phyloP scores from a whole-genome alignment of 495 filamentous ascomycete species.

The Glutinoglossum americanum region DNA sequence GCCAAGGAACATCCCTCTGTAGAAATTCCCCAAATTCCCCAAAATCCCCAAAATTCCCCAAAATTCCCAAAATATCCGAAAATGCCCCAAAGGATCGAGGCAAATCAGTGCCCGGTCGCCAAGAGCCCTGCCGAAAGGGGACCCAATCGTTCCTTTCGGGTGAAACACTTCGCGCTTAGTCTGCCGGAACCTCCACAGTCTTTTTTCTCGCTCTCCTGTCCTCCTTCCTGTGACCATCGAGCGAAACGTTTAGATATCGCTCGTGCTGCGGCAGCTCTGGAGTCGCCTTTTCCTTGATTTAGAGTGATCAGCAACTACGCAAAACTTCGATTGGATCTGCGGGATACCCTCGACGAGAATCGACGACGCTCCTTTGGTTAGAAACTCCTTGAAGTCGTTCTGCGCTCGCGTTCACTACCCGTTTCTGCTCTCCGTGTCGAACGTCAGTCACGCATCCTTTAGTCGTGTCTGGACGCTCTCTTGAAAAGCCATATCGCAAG shows the following conservation, averaged over 20 bases:
- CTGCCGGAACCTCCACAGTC: neutral
- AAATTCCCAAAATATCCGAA: no score
- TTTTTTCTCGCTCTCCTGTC: neutral
- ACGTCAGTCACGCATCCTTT: neutral
- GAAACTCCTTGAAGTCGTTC: neutral
- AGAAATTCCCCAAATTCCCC: no score
- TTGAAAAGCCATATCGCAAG: neutral
- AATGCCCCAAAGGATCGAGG: no score
- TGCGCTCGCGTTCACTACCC: neutral
- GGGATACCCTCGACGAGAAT: neutral
- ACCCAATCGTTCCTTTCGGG: neutral
- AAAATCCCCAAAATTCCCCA: neutral
- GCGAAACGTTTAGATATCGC: neutral
- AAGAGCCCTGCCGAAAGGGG: neutral
- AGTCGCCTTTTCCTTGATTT: neutral
- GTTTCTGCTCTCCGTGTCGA: neutral
- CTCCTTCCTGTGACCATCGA: neutral
- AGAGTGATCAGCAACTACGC: neutral
- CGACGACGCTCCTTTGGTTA: neutral
- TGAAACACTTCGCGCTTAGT: neutral
- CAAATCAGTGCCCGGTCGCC: no score
- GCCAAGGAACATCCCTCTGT: no score
- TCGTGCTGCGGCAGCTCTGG: neutral
- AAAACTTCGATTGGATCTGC: neutral
- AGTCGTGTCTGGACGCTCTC: neutral